Evolutionary conservation across 306 rosid genomes (phyloP), one percentile per base, ranked within the genome.

Genomic region (Cicer pinnatifidum): DNA sequence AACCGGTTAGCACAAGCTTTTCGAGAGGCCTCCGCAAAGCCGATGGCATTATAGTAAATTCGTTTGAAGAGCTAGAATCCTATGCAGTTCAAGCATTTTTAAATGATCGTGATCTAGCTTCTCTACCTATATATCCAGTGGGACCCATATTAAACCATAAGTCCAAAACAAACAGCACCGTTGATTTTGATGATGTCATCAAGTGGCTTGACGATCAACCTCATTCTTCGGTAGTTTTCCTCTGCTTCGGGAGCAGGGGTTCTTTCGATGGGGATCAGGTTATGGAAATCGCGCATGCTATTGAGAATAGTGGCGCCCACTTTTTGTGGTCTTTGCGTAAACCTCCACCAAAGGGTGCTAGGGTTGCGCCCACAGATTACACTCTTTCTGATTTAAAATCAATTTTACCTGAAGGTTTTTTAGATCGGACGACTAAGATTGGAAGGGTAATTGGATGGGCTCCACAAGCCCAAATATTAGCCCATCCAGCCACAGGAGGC

Each of bases 1-100:
- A 39, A 1, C 0, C 33, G 0, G 0, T 70, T 7, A 20, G 75
- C 56, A 8, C 72, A 7, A 15, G 1, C 12, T 41, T 0, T 7
- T 6, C 19, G 0, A 35, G 4, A 13, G 62, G 84, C 52, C 47
- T 20, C 2, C 80, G 81, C 59, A 37, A 54, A 9, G 44, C 78
- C 2, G 68, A 82, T 38, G 95, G 91, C 1, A 17, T 87, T 23
- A 41, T 89, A 19, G 84, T 89, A n/a, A 89, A 89, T 37, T 58
- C 90, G 0, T 80, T 84, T 51, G 53, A 40, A 23, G 94, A 89
- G 67, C 72, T 85, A 0, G 89, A 87, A 52, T 45, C 81, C 0
- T 73, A 76, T 51, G 86, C 87, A 0, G 11, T 86, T 4, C 64
- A 63, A n/a, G 71, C 85, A 0, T 56, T 56, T 56, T 54, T 80